Evolutionary conservation across 805 yeast genomes (phyloP).

Genomic region (Wickerhamiella allomyrinae): DNA sequence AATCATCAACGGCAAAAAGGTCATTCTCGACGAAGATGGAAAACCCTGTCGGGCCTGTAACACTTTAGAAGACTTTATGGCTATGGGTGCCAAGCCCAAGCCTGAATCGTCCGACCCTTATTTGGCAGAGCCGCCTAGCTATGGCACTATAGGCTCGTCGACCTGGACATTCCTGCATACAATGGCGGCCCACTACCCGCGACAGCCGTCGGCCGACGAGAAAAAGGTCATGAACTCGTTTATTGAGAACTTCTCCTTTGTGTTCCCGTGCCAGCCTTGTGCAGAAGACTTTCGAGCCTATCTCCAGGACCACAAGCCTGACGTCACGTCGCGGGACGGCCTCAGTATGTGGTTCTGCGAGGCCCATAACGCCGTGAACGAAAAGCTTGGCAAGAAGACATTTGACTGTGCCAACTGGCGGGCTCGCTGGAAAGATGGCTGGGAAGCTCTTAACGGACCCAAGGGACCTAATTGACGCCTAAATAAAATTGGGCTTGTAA

Average conservation of each 20-base stretch:
- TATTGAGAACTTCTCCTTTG: constrained; percentile 50
- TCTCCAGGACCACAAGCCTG: constrained; percentile 32
- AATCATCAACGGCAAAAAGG: constrained; percentile 40
- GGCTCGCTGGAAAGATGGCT: constrained; percentile 89
- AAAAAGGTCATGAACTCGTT: constrained; percentile 63
- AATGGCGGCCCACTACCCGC: constrained; percentile 81
- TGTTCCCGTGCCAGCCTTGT: constrained; percentile 92
- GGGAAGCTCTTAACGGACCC: constrained; percentile 52
- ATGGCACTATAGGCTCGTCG: constrained; percentile 60
- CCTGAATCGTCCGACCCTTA: constrained; percentile 17
- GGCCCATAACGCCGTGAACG: constrained; percentile 90
- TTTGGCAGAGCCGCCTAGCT: constrained; percentile 75
- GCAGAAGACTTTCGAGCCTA: constrained; percentile 69
- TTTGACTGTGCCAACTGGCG: constrained; percentile 88
- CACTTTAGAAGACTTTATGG: constrained; percentile 61
- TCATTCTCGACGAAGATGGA: constrained; percentile 75
- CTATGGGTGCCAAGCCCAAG: constrained; percentile 28
- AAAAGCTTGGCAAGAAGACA: constrained; percentile 65
- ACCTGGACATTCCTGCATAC: constrained; percentile 90
- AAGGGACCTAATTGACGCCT: too few relatives aligned
- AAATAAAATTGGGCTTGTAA: too few relatives aligned
- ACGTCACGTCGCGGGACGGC: constrained; percentile 42
- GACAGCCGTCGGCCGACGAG: constrained; percentile 41
- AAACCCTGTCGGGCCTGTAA: constrained; percentile 94
- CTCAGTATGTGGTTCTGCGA: constrained; percentile 86